Percentiles rank a stretch among this genome's conserved stretches.
These are phyloP conservation scores for Microcyclosporella mali DNA, from an alignment of 2,329 filamentous ascomycete genomes.

Conservation along the genomic window DNA sequence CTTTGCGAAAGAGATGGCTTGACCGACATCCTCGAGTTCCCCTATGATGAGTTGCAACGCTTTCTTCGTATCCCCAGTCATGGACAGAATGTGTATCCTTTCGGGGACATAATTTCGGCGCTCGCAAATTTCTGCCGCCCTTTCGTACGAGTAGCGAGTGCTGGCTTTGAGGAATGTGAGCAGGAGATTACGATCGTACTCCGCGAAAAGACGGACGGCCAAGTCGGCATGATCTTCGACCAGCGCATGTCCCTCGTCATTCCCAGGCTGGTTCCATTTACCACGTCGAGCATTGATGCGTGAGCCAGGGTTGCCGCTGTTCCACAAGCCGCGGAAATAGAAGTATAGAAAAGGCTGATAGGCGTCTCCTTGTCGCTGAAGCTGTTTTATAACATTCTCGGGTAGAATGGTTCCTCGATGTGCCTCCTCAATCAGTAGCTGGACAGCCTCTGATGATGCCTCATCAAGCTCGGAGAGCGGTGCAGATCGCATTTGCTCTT, in stretches of 20 bases:
- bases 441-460: conserved; percentile 74
- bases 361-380: conserved; percentile 55
- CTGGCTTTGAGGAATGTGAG: conserved; percentile 87
- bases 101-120: conserved; percentile 75
- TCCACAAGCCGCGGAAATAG: conserved; percentile 83
- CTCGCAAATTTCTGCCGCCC: conserved; percentile 72
- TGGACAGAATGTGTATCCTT: conserved; percentile 91
- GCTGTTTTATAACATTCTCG: conserved; percentile 68
- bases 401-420: conserved; percentile 80
- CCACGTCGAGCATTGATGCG: conserved; percentile 16
- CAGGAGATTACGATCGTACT: conserved; percentile 70
- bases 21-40: conserved; percentile 80
- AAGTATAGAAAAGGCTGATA: conserved; percentile 78
- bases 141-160: conserved; percentile 74
- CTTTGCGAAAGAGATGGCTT: conserved; percentile 91
- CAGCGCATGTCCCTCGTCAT: conserved; percentile 57
- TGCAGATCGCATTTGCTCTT: conserved; percentile 61
- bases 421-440: conserved; percentile 82
- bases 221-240: conserved; percentile 81
- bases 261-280: conserved; percentile 23
- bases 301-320: conserved; percentile 26
- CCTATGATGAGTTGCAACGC: conserved; percentile 91
- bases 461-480: conserved; percentile 66
- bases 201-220: conserved; percentile 77
- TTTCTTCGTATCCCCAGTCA: conserved; percentile 87